A percentile compares a stretch with the other conserved stretches of the same genome.
Conservation (phyloP, 2,329 filamentous ascomycete genomes). For the Corynespora cassiicola region DNA sequence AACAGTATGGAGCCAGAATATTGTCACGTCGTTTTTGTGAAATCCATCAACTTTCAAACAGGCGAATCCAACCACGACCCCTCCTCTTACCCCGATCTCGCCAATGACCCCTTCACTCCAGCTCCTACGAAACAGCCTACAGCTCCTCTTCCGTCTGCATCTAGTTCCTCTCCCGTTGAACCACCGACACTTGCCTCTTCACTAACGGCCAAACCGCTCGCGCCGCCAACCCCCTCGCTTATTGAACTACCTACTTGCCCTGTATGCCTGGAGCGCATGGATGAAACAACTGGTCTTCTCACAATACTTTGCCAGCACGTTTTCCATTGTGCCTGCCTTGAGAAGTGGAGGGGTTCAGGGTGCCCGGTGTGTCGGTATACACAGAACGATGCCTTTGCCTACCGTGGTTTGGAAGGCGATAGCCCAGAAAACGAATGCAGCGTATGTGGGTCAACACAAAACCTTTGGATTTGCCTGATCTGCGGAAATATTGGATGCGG, state of each 20-base stretch:
- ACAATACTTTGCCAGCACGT: slow-evolving; percentile 98
- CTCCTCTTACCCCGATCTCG: slow-evolving; percentile 65
- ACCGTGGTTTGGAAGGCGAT: slow-evolving; percentile 45
- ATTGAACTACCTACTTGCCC: slow-evolving; percentile 94
- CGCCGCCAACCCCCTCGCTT: slow-evolving; percentile 80
- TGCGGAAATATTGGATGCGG: slow-evolving; percentile 94
- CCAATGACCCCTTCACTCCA: slow-evolving; percentile 69
- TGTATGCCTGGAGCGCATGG: slow-evolving; percentile 97
- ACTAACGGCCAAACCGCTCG: slow-evolving; percentile 67
- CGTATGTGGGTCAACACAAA: slow-evolving; percentile 78
- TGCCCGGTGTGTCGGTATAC: slow-evolving; percentile 96
- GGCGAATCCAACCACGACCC: slow-evolving; percentile 55
- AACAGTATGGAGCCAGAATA: slow-evolving; percentile 94
- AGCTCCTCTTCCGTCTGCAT: slow-evolving; percentile 38
- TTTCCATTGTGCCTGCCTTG: slow-evolving; percentile 94
- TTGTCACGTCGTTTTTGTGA: slow-evolving; percentile 94
- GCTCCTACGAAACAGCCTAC: slow-evolving; percentile 51
- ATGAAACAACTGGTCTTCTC: slow-evolving; percentile 91
- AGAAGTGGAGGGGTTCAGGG: slow-evolving; percentile 93
- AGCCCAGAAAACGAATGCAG: slow-evolving; percentile 73
- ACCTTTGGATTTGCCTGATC: slow-evolving; percentile 94
- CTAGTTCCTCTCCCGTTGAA: slow-evolving; percentile 38
- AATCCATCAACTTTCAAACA: slow-evolving; percentile 83
- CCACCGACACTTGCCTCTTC: slow-evolving; percentile 48
- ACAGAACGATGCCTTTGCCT: slow-evolving; percentile 59